Conservation (phyloP, 768 basidiomycete species). For the Pleurotus tuoliensis region DNA sequence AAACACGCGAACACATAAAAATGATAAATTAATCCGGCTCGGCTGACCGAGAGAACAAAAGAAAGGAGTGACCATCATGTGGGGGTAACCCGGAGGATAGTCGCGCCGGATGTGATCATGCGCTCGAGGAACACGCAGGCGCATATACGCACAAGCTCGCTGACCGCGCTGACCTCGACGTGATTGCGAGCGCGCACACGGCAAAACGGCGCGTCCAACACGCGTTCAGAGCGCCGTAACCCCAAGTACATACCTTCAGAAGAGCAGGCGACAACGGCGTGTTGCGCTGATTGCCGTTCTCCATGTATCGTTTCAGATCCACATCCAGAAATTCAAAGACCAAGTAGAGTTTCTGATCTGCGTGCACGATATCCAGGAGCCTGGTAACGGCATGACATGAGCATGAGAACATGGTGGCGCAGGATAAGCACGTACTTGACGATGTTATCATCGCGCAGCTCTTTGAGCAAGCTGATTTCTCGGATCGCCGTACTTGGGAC, state of each 20-base stretch:
- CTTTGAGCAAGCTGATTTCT: constrained; percentile 96
- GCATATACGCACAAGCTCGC: too few species aligned
- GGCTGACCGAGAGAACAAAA: too few species aligned
- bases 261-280: constrained; percentile 70
- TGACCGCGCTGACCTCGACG: too few species aligned
- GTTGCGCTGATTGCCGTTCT: constrained; percentile 69
- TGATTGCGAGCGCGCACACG: too few species aligned
- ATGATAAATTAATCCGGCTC: too few species aligned
- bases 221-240: constrained; percentile 14
- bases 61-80: too few species aligned
- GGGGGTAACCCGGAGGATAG: too few species aligned
- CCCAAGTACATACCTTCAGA: constrained; percentile 59
- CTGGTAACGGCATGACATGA: constrained; percentile 34
- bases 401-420: constrained; percentile 1
- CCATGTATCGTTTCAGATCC: constrained; percentile 96
- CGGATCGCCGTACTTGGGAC: constrained; percentile 97
- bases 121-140: too few species aligned
- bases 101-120: too few species aligned
- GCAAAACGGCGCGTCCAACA: constrained; percentile 14
- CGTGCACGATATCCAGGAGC: constrained; percentile 93
- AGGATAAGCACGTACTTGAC: constrained; percentile 59
- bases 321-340: constrained; percentile 98
- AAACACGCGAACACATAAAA: too few species aligned
- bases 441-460: constrained; percentile 93
- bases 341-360: constrained; percentile 94